phyloP scores from a whole-genome alignment of 2,329 filamentous ascomycete genomes.

The Ramularia endophylla region DNA sequence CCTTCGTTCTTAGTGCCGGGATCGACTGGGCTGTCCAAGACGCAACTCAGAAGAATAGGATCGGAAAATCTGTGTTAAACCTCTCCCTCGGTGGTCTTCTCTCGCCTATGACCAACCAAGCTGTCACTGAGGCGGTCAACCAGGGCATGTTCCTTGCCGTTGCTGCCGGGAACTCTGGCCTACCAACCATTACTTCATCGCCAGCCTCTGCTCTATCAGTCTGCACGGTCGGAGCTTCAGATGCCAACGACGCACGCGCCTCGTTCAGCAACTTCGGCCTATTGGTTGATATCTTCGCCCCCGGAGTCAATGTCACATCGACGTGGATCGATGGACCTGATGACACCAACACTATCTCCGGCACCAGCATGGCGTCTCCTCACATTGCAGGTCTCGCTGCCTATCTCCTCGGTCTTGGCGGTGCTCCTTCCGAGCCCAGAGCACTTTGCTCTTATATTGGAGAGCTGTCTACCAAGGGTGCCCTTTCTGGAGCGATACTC shows the following conservation, averaged over 20 bases:
- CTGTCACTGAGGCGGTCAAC: constrained; percentile 31
- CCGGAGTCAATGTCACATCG: constrained; percentile 42
- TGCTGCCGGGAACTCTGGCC: constrained; percentile 34
- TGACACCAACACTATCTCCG: constrained; percentile 45
- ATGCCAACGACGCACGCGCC: constrained; percentile 29
- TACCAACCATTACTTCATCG: constrained; percentile 26
- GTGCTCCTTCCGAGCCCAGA: constrained; percentile 30
- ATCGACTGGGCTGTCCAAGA: constrained; percentile 41
- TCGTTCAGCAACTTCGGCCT: constrained; percentile 37
- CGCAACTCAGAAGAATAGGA: constrained; percentile 73
- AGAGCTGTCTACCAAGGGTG: constrained; percentile 37
- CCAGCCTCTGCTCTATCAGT: constrained; percentile 30
- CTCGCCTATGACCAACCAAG: constrained; percentile 34
- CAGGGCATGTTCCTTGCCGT: constrained; percentile 38
- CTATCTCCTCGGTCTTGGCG: constrained; percentile 55
- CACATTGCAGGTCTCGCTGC: constrained; percentile 63
- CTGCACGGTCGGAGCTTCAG: constrained; percentile 34
- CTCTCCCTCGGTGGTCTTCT: constrained; percentile 37
- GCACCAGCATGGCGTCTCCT: constrained; percentile 61
- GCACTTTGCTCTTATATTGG: constrained; percentile 44
- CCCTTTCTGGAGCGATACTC: constrained; percentile 16
- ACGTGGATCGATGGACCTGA: constrained; percentile 43
- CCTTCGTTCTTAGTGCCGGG: constrained; percentile 38
- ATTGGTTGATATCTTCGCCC: constrained; percentile 38
- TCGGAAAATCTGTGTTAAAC: constrained; percentile 38